Percentiles rank a stretch among this genome's conserved stretches.
Evolutionary conservation across 1,284 basidiomycete genomes (phyloP).

Genomic region (Schizophyllum amplum): DNA sequence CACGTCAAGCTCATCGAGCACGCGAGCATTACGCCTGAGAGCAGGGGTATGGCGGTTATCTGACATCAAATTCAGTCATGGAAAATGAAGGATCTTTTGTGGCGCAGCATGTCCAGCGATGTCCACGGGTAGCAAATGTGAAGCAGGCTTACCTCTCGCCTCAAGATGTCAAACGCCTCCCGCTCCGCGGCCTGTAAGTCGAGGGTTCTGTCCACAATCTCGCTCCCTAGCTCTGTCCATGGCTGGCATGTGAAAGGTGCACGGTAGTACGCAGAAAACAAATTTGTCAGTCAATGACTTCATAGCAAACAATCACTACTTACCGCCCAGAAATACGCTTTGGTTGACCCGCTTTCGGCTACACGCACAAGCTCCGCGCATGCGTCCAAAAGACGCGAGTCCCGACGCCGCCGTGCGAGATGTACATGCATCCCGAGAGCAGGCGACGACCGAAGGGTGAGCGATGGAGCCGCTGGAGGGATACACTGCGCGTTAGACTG

Average conservation of each 20-base stretch:
- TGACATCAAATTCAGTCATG: too few species aligned
- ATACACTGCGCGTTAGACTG: too few species aligned
- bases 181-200: slow-evolving; percentile 56
- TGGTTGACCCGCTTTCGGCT: slow-evolving; percentile 57
- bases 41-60: slow-evolving; percentile 54
- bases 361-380: slow-evolving; percentile 47
- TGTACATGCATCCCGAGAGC: slow-evolving; percentile 71
- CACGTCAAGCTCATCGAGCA: slow-evolving; percentile 89
- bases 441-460: slow-evolving; percentile 61
- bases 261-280: slow-evolving; percentile 6
- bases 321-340: slow-evolving; percentile 66
- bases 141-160: slow-evolving; percentile 45
- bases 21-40: slow-evolving; percentile 68
- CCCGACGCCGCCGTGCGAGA: slow-evolving; percentile 52
- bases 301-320: slow-evolving; percentile 11
- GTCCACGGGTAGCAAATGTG: slow-evolving; percentile 6
- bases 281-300: neutral
- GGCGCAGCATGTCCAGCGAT: too few species aligned
- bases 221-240: slow-evolving; percentile 68
- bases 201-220: slow-evolving; percentile 51
- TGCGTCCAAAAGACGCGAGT: slow-evolving; percentile 39
- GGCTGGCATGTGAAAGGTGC: slow-evolving; percentile 32
- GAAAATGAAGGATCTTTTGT: neutral
- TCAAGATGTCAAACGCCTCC: slow-evolving; percentile 61
- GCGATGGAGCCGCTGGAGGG: slow-evolving; percentile 64